Evolutionary conservation across 371 early-diverging fungal species (phyloP), one percentile per base, ranked within the genome.

Genomic region (Rhizopus arrhizus): DNA sequence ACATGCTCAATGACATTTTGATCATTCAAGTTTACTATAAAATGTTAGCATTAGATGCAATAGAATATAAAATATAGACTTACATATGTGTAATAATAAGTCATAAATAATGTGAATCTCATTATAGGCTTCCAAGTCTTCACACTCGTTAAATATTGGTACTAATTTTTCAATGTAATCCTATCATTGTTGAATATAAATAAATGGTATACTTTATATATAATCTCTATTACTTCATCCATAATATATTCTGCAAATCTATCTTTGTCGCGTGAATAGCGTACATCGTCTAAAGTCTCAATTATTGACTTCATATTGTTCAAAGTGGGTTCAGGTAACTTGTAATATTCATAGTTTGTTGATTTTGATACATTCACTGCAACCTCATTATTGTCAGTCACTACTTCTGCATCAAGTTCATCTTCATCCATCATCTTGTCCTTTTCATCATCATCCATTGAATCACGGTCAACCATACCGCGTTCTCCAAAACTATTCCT

Each of bases 51-150:
- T 13, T 16, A 47, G 33, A 29, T n/a, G n/a, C n/a, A 15, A n/a
- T 10, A 51, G 9, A 12, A 28, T 31, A 36, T 15, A 22, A 35
- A 32, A 52, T 15, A 56, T 28, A 42, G 7, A 57, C 89, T 66
- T 81, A 91, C 92, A 82, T 41, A 95, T 86, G 48, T 80, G 78
- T 51, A 84, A 81, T 71, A 89, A 82, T 38, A 93, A 91, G 13
- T 74, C 81, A 65, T 87, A 90, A 29, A 96, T 63, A 7, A 68
- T 56, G 61, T 89, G 86, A 49, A 95, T 66, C 53, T 92, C 93
- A 4, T 87, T 77, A 4, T 74, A 74, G 15, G 81, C 85, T 32
- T 95, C 94, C 70, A 93, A 59, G 65, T 96, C 95, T 68, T 96
- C 97, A 49, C 89, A 89, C 3, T 82, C 77, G 54, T 91, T 89